phyloP scores from a whole-genome alignment of 1,139 yeast species.

The Geotrichum klebahnii region DNA sequence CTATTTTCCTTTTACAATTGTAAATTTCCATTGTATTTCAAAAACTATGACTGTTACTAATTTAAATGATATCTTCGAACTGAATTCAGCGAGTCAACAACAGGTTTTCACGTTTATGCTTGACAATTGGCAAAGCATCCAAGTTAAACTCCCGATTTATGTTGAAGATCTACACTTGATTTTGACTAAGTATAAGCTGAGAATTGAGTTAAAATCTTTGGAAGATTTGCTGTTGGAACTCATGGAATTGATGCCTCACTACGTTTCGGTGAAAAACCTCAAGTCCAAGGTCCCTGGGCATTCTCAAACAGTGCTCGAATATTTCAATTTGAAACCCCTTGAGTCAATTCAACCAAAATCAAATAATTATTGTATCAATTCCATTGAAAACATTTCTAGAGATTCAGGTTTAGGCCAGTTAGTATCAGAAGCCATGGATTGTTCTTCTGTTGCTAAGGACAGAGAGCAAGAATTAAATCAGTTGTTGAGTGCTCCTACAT shows the following conservation, averaged over 20 bases:
- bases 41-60: background rate
- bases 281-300: constrained; percentile 1
- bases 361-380: background rate
- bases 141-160: constrained; percentile 9
- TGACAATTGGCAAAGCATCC: constrained; percentile 13
- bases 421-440: background rate
- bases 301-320: constrained; percentile 6
- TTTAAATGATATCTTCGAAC: background rate
- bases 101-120: constrained; percentile 2
- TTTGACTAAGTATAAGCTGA: background rate
- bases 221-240: constrained; percentile 5
- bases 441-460: background rate
- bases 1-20: background rate
- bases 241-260: constrained; percentile 8
- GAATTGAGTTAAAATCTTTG: background rate
- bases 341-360: background rate
- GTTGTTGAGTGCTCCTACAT: constrained; percentile 7
- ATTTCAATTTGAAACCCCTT: constrained; percentile 12
- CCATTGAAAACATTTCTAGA: background rate
- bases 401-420: background rate
- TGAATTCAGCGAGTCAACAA: constrained; percentile 5
- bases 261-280: constrained; percentile 10
- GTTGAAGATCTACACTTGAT: constrained; percentile 8
- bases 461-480: background rate
- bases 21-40: background rate